phyloP scores from a whole-genome alignment of 2,329 filamentous ascomycete genomes.

The Xylaria sp. region DNA sequence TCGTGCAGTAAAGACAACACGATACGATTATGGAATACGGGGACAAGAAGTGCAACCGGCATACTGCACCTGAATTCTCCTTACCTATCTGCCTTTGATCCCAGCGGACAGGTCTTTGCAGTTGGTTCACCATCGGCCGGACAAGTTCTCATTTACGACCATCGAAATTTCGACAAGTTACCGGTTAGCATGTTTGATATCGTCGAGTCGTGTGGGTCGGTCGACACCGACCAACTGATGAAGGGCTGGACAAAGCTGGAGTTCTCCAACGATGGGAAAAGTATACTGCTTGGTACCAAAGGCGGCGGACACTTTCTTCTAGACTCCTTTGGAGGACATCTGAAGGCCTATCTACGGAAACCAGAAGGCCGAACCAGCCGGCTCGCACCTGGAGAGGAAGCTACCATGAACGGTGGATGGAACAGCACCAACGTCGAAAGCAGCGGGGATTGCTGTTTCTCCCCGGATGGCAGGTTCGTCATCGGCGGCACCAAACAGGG shows the following conservation, averaged over 20 bases:
- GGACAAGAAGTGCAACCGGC: conserved; percentile 81
- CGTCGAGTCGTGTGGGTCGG: conserved; percentile 61
- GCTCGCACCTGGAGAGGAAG: conserved; percentile 63
- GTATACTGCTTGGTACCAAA: conserved; percentile 83
- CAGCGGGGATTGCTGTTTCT: conserved; percentile 86
- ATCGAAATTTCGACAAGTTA: conserved; percentile 90
- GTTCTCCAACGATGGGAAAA: conserved; percentile 96
- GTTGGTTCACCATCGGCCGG: conserved; percentile 85
- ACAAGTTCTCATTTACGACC: conserved; percentile 87
- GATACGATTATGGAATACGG: conserved; percentile 88
- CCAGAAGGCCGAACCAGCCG: conserved; percentile 62
- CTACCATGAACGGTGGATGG: conserved; percentile 50
- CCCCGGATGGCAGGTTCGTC: conserved; percentile 88
- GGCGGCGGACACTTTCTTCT: conserved; percentile 88
- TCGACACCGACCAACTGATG: conserved; percentile 66
- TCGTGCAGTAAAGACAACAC: conserved; percentile 93
- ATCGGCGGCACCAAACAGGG: conserved; percentile 81
- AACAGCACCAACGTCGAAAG: conserved; percentile 64
- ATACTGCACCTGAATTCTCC: conserved; percentile 83
- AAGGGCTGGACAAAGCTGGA: conserved; percentile 90
- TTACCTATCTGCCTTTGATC: conserved; percentile 88
- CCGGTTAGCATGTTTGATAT: conserved; percentile 91
- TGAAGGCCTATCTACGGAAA: conserved; percentile 78
- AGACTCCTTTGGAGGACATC: conserved; percentile 87
- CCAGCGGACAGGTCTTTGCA: conserved; percentile 90